phyloP scores from a whole-genome alignment of 352 stramenopile genomes.

The Blastocystis sp. region DNA sequence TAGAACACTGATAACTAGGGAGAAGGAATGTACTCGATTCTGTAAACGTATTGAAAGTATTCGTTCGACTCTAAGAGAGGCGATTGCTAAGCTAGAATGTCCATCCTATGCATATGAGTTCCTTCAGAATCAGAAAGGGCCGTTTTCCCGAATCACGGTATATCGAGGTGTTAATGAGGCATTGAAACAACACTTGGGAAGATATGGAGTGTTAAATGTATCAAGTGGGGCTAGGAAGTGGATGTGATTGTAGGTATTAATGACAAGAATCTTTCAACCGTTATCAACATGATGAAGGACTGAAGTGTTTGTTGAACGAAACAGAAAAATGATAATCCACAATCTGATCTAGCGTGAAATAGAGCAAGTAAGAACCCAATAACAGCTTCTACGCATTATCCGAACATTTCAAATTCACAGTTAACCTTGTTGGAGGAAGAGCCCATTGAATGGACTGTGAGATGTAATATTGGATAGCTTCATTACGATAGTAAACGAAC shows the following conservation, averaged over 20 bases:
- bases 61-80: background rate
- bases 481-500: too few species aligned
- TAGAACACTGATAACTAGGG: background rate
- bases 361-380: too few species aligned
- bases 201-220: background rate
- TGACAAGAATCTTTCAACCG: background rate
- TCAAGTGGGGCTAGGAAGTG: background rate
- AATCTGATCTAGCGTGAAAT: background rate
- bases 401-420: too few species aligned
- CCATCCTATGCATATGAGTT: background rate
- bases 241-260: background rate
- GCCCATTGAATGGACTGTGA: too few species aligned
- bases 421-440: too few species aligned
- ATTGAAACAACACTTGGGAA: background rate
- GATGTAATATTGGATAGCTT: too few species aligned
- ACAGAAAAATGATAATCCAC: background rate
- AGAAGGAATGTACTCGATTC: background rate
- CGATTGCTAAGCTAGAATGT: background rate
- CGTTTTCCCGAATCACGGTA: background rate
- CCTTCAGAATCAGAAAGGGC: background rate
- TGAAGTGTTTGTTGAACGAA: background rate
- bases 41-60: background rate
- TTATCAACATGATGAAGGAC: background rate
- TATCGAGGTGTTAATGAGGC: background rate
- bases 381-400: too few species aligned